These are phyloP conservation scores for Coemansia pectinata DNA, from an alignment of 192 early-diverging fungal genomes.

Conservation along the genomic window DNA sequence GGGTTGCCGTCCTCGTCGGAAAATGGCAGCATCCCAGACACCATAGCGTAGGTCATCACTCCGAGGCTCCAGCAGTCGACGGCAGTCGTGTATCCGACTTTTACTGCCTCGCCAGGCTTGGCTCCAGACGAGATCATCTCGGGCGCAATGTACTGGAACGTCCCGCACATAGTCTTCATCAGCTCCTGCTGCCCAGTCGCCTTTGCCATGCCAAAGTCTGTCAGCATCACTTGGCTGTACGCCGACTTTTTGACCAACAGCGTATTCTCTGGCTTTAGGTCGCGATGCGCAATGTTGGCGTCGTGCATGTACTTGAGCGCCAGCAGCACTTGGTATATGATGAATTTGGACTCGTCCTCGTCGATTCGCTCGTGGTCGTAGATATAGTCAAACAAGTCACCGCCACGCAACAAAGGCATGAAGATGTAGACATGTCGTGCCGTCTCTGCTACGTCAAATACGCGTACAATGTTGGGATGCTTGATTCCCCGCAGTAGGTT, in stretches of 20 bases:
- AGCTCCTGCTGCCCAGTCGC: slow-evolving; percentile 68
- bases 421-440: slow-evolving; percentile 67
- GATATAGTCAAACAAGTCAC: slow-evolving; percentile 89
- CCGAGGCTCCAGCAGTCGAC: slow-evolving; percentile 77
- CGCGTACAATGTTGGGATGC: slow-evolving; percentile 74
- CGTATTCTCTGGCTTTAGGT: slow-evolving; percentile 76
- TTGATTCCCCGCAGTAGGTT: slow-evolving; percentile 67
- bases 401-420: slow-evolving; percentile 75
- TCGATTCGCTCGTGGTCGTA: slow-evolving; percentile 63
- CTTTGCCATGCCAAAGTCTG: slow-evolving; percentile 90
- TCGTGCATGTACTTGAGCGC: slow-evolving; percentile 81
- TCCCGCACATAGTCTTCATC: slow-evolving; percentile 91
- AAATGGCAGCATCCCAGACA: slow-evolving; percentile 58
- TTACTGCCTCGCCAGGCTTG: slow-evolving; percentile 31
- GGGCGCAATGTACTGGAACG: slow-evolving; percentile 79
- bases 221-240: slow-evolving; percentile 72
- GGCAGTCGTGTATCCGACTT: slow-evolving; percentile 57
- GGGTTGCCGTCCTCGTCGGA: slow-evolving; percentile 48
- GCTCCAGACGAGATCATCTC: slow-evolving; percentile 62
- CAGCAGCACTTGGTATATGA: slow-evolving; percentile 69
- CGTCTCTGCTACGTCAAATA: slow-evolving; percentile 65
- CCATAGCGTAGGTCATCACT: slow-evolving; percentile 79
- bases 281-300: slow-evolving; percentile 81
- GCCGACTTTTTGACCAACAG: slow-evolving; percentile 52
- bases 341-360: slow-evolving; percentile 77